phyloP scores from a whole-genome alignment of 148 eudicot genomes.

The Rhododendron vialii region DNA sequence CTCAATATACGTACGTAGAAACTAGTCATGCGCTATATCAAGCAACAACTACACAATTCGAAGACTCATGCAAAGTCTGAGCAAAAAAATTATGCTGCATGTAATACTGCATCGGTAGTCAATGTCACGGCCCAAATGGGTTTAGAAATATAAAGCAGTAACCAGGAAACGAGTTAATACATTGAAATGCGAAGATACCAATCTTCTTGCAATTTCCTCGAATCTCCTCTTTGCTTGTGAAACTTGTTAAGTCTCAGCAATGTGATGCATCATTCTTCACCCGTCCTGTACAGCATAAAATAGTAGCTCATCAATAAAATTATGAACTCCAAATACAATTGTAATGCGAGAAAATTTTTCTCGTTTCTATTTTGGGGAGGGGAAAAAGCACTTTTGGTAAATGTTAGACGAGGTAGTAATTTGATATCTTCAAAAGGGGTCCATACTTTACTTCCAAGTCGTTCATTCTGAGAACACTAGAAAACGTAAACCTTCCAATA shows the following conservation, averaged over 20 bases:
- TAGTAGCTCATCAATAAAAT: neutral
- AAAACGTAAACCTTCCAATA: neutral
- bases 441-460: neutral
- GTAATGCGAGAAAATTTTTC: neutral
- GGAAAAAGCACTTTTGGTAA: neutral
- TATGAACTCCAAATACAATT: neutral
- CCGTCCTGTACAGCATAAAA: constrained; percentile 17
- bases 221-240: constrained; percentile 5
- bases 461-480: neutral
- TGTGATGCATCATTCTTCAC: constrained; percentile 7
- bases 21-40: neutral
- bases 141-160: neutral
- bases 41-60: neutral
- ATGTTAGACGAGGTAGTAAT: neutral
- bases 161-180: neutral
- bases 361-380: neutral
- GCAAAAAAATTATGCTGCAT: neutral
- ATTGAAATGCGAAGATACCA: neutral
- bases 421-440: neutral
- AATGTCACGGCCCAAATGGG: neutral
- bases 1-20: neutral
- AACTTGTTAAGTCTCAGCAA: constrained; percentile 6
- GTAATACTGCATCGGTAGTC: neutral
- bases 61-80: neutral
- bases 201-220: neutral